A percentile compares a stretch with the other conserved stretches of the same genome.
These are phyloP conservation scores for Raphanus raphanistrum DNA, from an alignment of 345 rosid genomes.

Conservation along the genomic window DNA sequence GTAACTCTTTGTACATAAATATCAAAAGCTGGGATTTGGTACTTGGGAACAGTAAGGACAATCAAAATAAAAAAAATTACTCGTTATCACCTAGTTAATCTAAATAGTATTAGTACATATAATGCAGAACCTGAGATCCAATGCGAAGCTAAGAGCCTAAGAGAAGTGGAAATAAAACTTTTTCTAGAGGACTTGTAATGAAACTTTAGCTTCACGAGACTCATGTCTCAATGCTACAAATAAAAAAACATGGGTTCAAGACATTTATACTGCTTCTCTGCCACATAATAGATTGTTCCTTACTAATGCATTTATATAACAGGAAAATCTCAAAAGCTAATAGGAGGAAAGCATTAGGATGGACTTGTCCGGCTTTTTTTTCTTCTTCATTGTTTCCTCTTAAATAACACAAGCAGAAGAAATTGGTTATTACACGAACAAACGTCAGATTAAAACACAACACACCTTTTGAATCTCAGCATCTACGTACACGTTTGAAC, in stretches of 20 bases:
- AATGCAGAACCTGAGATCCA: neutral
- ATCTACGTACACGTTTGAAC: slow-evolving; percentile 66
- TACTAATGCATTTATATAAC: neutral
- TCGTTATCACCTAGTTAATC: too few relatives aligned
- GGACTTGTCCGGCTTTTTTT: too few relatives aligned
- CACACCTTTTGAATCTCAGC: slow-evolving; percentile 93
- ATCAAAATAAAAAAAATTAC: neutral
- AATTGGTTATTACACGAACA: slow-evolving; percentile 6
- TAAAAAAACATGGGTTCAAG: neutral
- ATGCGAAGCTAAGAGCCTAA: neutral
- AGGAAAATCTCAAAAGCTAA: neutral
- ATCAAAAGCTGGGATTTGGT: neutral
- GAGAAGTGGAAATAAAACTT: slow-evolving; percentile 8
- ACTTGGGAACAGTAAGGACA: neutral
- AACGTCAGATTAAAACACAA: slow-evolving; percentile 8
- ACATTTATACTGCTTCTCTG: neutral
- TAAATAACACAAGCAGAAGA: neutral
- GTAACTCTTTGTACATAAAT: neutral
- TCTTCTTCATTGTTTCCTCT: too few relatives aligned
- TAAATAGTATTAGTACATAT: neutral
- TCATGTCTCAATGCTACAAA: slow-evolving; percentile 7
- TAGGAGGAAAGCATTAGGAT: too few relatives aligned
- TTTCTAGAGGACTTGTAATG: neutral
- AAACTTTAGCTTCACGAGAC: neutral
- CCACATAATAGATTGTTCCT: slow-evolving; percentile 1